These are phyloP conservation scores for Ceratobasidium sp. DNA, from an alignment of 1,284 basidiomycete species.

Conservation along the genomic window DNA sequence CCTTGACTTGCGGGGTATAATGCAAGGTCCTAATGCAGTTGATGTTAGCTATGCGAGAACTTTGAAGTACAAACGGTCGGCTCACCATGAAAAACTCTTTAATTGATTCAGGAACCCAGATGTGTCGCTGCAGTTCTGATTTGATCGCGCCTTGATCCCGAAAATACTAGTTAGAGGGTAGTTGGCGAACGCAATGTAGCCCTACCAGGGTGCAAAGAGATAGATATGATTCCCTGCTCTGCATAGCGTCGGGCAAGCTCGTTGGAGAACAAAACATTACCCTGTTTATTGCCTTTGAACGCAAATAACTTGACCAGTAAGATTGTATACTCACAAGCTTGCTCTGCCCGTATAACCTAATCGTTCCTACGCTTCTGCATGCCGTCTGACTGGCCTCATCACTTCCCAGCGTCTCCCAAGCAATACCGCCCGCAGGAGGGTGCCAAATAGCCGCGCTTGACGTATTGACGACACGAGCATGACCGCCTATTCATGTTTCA, in stretches of 20 bases:
- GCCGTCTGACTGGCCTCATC: constrained; percentile 51
- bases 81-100: no score
- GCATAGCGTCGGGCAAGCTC: constrained; percentile 64
- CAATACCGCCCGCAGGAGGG: constrained; percentile 52
- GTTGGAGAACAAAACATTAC: constrained; percentile 61
- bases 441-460: constrained; percentile 57
- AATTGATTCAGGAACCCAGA: no score
- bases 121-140: no score
- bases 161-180: no score
- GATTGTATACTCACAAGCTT: constrained; percentile 61
- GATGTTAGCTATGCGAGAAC: no score
- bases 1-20: constrained; percentile 28
- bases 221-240: constrained; percentile 63
- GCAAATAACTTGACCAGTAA: background rate
- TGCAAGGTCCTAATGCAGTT: constrained; percentile 44
- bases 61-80: no score
- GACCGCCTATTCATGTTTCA: no score
- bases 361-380: constrained; percentile 50
- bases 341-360: constrained; percentile 61
- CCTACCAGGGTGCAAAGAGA: constrained; percentile 61
- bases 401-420: constrained; percentile 56
- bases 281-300: constrained; percentile 53
- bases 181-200: no score
- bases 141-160: no score
- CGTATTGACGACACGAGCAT: constrained; percentile 62